Evolutionary conservation across 1,284 basidiomycete species (phyloP), one percentile per base, ranked within the genome.

Genomic region (Singerocomus rubriflavus): DNA sequence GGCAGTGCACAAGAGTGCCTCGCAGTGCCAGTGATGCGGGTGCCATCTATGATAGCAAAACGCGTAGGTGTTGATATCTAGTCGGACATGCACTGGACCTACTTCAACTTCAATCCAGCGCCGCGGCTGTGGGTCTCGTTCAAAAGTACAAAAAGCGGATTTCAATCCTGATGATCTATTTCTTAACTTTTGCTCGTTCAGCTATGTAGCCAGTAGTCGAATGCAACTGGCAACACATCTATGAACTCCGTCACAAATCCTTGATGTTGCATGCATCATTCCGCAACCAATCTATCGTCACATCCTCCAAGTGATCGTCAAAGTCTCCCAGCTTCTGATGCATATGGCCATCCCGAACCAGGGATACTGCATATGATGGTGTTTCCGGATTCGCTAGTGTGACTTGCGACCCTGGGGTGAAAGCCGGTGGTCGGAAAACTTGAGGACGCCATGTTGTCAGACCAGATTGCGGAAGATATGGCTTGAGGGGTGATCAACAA

Each of bases 281-380:
- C 48, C 75, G 73, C 56, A 85, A 59, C 83, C 83, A 85, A 62
- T 86, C 79, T 58, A 86, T 80, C 14, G 75, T 77, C 41, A 83
- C 81, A 65, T 88, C 82, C 64, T 88, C 87, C 44, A 90, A 63
- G 68, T 90, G 85, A 56, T 88, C 87, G 54, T 90, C 88, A 55
- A 88, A 90, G 63, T 90, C 87, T 6, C 81, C 83, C 47, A 90
- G 81, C 38, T 75, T 73, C 51, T 74, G 66, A 48, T 83, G 80
- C 48, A 74, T 62, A 31, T 70, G 71, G 35, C 71, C 61, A 43
- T 81, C 74, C 29, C 70, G 72, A 14, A 85, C 78, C 0, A 80
- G 69, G 10, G 65, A 57, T 7, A 79, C 62, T 0, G 82, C 78
- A 17, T 69, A 74, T 5, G 62, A 55, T 1, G 82, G 78, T 5